phyloP scores from a whole-genome alignment of 352 stramenopile species.

The Pythium dissimile region DNA sequence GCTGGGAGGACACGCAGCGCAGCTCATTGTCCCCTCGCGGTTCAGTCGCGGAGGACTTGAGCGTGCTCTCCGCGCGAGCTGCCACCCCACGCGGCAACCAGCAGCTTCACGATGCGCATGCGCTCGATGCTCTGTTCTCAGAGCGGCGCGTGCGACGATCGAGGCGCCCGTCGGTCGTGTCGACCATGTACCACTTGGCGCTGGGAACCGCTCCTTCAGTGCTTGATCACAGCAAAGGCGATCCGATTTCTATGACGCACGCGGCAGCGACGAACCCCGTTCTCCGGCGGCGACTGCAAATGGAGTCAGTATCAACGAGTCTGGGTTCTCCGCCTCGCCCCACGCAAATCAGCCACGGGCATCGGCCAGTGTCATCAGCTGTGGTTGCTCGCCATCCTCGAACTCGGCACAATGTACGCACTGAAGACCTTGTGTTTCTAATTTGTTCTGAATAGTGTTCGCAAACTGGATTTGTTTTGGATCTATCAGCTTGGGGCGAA shows the following conservation, averaged over 20 bases:
- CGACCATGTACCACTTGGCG: background rate
- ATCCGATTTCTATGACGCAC: too few species aligned
- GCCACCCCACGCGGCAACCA: background rate
- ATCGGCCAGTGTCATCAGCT: conserved; percentile 2
- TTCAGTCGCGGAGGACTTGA: background rate
- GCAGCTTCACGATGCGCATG: conserved; percentile 2
- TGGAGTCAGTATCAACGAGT: conserved; percentile 6
- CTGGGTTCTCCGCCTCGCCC: background rate
- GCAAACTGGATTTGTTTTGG: background rate
- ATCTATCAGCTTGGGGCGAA: conserved; percentile 43
- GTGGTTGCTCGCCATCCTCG: conserved; percentile 16
- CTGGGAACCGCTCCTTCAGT: background rate
- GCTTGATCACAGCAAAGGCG: too few species aligned
- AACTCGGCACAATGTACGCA: conserved; percentile 20
- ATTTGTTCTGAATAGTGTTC: background rate
- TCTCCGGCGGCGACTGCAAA: conserved; percentile 3
- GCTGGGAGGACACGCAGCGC: background rate
- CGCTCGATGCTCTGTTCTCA: conserved; percentile 28
- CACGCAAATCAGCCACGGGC: background rate
- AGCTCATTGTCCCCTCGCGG: background rate
- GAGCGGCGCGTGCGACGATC: conserved; percentile 23
- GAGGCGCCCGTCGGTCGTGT: conserved; percentile 26
- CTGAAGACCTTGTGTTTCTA: too few species aligned
- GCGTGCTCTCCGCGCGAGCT: background rate
- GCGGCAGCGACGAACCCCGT: conserved; percentile 4